Evolutionary conservation across 208 protist genomes (phyloP).

Genomic region (Acanthamoeba royreba): DNA sequence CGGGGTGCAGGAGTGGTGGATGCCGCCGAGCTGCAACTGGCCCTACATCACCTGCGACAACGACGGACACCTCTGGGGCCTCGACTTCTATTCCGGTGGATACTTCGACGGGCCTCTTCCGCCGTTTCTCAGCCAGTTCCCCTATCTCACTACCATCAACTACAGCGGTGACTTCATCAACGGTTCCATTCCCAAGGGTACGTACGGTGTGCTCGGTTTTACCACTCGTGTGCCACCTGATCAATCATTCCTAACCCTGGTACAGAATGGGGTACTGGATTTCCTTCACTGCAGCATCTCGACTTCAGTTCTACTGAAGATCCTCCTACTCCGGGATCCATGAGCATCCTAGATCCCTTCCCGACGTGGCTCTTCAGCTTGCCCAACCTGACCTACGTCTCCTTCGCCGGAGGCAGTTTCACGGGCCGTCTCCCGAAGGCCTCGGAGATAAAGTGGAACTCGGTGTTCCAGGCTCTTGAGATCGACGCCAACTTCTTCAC

Average conservation of each 20-base stretch:
- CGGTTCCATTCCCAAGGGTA: neutral
- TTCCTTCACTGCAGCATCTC: neutral
- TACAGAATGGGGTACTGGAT: neutral
- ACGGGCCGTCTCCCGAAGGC: neutral
- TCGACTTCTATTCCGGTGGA: neutral
- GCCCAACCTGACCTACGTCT: neutral
- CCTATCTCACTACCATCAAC: neutral
- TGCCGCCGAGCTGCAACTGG: neutral
- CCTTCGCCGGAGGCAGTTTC: neutral
- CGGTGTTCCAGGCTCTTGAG: neutral
- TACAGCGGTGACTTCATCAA: neutral
- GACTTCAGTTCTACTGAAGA: neutral
- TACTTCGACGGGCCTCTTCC: neutral
- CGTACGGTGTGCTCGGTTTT: too few species aligned
- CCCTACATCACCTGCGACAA: neutral
- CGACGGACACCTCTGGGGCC: neutral
- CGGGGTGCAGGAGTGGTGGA: neutral
- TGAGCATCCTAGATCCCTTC: neutral
- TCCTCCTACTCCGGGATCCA: neutral
- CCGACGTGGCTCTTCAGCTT: neutral
- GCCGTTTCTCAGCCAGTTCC: neutral
- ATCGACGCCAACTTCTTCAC: neutral
- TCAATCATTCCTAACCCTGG: neutral
- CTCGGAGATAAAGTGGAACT: neutral
- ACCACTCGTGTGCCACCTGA: too few species aligned